Conservation (phyloP, 345 rosid species). For the Hibiscus trionum region DNA sequence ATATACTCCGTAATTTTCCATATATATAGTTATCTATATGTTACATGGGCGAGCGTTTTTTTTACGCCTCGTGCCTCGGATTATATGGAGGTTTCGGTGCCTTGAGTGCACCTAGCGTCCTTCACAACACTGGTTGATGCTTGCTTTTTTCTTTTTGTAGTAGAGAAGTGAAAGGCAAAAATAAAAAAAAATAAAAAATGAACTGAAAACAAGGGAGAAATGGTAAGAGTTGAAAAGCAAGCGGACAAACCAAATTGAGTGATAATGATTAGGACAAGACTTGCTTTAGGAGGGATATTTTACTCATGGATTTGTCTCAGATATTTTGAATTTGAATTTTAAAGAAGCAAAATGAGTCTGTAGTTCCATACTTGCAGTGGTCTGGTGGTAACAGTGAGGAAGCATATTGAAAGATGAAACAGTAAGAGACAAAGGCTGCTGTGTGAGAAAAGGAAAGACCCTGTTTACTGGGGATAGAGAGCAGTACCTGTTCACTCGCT, state of each 20-base stretch:
- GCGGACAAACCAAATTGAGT: not conserved
- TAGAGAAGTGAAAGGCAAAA: not conserved
- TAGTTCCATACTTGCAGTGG: not conserved
- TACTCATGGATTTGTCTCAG: not conserved
- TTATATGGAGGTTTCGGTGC: not conserved
- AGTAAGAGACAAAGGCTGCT: not conserved
- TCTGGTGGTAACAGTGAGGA: not conserved
- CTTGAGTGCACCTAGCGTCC: not conserved
- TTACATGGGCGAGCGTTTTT: not conserved
- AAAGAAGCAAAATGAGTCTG: not conserved
- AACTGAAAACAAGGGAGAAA: not conserved
- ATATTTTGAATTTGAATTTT: not conserved
- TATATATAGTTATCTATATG: too few species aligned
- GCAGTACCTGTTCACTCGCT: not conserved
- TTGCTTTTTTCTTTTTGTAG: not conserved
- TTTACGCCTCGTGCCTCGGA: not conserved
- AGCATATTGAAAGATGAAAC: not conserved
- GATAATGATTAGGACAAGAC: not conserved
- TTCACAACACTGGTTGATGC: not conserved
- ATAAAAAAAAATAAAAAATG: not conserved
- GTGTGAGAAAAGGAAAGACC: not conserved
- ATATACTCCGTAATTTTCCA: not conserved
- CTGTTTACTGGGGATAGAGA: not conserved
- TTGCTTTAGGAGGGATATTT: not conserved
- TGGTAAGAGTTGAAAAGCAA: not conserved